Conservation (phyloP, 192 early-diverging fungal genomes). For the Diversispora epigaea region DNA sequence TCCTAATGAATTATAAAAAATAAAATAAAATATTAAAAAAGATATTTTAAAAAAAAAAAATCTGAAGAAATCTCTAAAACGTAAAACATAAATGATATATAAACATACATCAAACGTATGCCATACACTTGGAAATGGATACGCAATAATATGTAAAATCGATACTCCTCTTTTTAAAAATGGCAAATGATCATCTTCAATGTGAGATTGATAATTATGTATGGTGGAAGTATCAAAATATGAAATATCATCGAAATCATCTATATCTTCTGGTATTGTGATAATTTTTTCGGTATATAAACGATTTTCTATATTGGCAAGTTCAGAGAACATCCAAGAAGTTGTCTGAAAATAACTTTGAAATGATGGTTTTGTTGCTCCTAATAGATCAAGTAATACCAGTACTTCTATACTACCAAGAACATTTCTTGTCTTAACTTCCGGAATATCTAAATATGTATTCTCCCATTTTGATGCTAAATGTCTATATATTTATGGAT, state of each 20-base stretch:
- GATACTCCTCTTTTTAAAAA: constrained; percentile 79
- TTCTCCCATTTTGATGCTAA: constrained; percentile 79
- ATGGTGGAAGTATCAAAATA: constrained; percentile 37
- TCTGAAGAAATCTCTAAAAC: constrained; percentile 3
- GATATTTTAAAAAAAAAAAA: not conserved
- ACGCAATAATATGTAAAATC: constrained; percentile 83
- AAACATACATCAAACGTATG: constrained; percentile 59
- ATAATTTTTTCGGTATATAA: constrained; percentile 43
- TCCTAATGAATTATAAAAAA: constrained; percentile 48
- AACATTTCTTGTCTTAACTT: constrained; percentile 35
- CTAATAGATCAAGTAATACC: constrained; percentile 87
- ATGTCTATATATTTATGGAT: constrained; percentile 50
- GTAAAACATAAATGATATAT: not conserved
- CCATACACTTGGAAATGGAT: constrained; percentile 87
- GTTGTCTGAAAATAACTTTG: constrained; percentile 66
- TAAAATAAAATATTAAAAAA: constrained; percentile 17
- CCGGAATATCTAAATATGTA: constrained; percentile 34
- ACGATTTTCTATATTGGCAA: constrained; percentile 69
- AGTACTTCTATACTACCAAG: constrained; percentile 81
- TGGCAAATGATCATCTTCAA: constrained; percentile 89
- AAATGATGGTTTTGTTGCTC: constrained; percentile 53
- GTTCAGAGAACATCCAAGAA: constrained; percentile 62
- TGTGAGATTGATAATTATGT: constrained; percentile 36
- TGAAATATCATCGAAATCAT: constrained; percentile 28
- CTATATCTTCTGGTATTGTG: not conserved